Evolutionary conservation across 2,329 filamentous ascomycete species (phyloP), one percentile per base, ranked within the genome.

Genomic region (Achaetomium macrosporum): DNA sequence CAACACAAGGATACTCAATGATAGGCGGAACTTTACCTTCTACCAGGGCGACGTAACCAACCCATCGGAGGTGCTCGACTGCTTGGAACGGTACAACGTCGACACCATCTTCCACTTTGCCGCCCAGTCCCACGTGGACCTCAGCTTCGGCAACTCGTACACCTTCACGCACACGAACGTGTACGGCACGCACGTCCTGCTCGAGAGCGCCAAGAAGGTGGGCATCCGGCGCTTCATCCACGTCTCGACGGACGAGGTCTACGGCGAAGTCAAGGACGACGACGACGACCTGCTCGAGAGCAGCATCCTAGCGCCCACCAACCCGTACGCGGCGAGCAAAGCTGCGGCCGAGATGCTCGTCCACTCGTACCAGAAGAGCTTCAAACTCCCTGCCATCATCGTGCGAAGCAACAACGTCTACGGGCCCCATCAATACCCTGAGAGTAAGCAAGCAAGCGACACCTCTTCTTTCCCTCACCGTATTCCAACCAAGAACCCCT

Each of bases 371-470:
- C 79, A 85, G 65, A 90, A 88, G 72, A 88, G 84, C 68, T 91
- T 90, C 75, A 86, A 87, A 67, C 75, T 93, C 12, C 88, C 88
- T 1, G 81, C 83, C 47, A 88, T 92, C 58, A 88, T 91, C 61
- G 85, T 91, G 29, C 78, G 88, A 46, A 86, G 86, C 66, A 92
- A 92, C 73, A 92, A 93, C 63, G 87, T 92, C 30, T 93, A 91
- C 63, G 88, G 88, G 0, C 88, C 88, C 19, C 87, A 91, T 65
- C 88, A 92, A 66, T 90, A 85, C 66, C 87, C 87, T 0, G 87
- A 91, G 71, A 90, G 87, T 90, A 71, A 69, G 85, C 70, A 25
- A 25, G 25, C 25, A 25, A 25, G 25, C 25, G 25, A 25, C 25
- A 4, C 25, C 16, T 12, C 19, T 20, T 44, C 37, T 42, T 33